Evolutionary conservation across 2,329 filamentous ascomycete genomes (phyloP).

Genomic region (Zopfia rhizophila): DNA sequence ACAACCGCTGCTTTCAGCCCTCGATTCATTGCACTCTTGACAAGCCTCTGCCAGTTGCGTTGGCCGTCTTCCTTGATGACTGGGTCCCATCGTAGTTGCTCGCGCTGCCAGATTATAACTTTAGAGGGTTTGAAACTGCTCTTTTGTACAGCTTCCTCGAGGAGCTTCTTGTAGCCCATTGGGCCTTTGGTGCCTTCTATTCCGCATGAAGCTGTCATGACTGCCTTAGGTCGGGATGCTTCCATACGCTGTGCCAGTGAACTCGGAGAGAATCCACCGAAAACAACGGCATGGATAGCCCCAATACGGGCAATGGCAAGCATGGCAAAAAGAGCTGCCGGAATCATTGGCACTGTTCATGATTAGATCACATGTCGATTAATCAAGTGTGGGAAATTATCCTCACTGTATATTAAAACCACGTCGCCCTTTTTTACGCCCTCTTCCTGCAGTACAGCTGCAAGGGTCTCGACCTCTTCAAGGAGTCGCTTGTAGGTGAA

Average conservation of each 20-base stretch:
- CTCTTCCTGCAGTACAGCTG: constrained; percentile 82
- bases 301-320: constrained; percentile 84
- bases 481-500: constrained; percentile 81
- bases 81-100: constrained; percentile 78
- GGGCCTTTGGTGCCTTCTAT: constrained; percentile 88
- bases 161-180: constrained; percentile 77
- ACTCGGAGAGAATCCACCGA: constrained; percentile 86
- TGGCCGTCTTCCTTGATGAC: constrained; percentile 75
- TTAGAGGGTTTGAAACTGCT: constrained; percentile 77
- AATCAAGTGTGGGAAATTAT: constrained; percentile 1
- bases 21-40: constrained; percentile 74
- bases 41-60: constrained; percentile 80
- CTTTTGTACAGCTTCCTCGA: constrained; percentile 76
- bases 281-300: constrained; percentile 90
- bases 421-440: constrained; percentile 86
- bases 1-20: constrained; percentile 78
- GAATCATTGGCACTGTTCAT: constrained; percentile 90
- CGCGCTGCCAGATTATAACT: constrained; percentile 85
- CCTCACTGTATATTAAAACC: constrained; percentile 86
- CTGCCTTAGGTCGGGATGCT: constrained; percentile 76
- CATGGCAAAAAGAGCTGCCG: constrained; percentile 85
- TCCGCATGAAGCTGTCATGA: constrained; percentile 91
- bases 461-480: constrained; percentile 81
- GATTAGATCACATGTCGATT: constrained; percentile 1
- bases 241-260: constrained; percentile 91